Evolutionary conservation across 805 yeast species (phyloP).

Genomic region (Brettanomyces nanus): DNA sequence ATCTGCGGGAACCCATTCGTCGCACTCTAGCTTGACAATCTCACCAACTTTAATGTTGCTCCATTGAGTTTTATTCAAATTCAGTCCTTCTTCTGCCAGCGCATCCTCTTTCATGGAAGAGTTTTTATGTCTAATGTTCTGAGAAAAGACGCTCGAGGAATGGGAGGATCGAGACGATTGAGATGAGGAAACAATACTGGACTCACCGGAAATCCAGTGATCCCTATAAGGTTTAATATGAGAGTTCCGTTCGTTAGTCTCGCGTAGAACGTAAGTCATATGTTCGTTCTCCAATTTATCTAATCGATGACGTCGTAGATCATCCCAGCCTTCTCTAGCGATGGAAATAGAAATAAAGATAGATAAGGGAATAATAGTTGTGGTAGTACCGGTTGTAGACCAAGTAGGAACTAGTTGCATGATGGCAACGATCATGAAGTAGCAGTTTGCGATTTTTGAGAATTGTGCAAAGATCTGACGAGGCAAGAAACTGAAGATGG

Average conservation of each 20-base stretch:
- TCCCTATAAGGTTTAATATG: neutral
- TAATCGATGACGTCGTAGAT: constrained; percentile 74
- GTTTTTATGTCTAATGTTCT: constrained; percentile 7
- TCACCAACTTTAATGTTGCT: constrained; percentile 83
- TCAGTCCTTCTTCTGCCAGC: constrained; percentile 13
- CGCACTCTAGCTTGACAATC: constrained; percentile 58
- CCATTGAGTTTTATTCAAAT: constrained; percentile 42
- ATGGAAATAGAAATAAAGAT: constrained; percentile 85
- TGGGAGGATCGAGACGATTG: neutral
- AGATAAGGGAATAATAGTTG: constrained; percentile 84
- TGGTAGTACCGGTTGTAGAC: constrained; percentile 95
- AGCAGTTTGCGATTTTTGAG: constrained; percentile 85
- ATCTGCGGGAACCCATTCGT: constrained; percentile 96
- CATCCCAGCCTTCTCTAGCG: constrained; percentile 90
- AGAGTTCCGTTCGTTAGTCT: neutral
- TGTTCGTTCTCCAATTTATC: constrained; percentile 80
- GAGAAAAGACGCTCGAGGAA: too few species aligned
- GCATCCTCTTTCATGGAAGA: constrained; percentile 17
- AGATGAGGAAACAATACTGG: neutral
- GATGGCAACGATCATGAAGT: constrained; percentile 83
- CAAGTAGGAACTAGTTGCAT: constrained; percentile 94
- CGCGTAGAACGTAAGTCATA: constrained; percentile 31
- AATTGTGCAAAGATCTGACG: constrained; percentile 86
- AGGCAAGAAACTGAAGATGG: constrained; percentile 74
- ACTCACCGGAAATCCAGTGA: neutral